Conservation (phyloP, 78 protist species). For the Creolimax fragrantissima region DNA sequence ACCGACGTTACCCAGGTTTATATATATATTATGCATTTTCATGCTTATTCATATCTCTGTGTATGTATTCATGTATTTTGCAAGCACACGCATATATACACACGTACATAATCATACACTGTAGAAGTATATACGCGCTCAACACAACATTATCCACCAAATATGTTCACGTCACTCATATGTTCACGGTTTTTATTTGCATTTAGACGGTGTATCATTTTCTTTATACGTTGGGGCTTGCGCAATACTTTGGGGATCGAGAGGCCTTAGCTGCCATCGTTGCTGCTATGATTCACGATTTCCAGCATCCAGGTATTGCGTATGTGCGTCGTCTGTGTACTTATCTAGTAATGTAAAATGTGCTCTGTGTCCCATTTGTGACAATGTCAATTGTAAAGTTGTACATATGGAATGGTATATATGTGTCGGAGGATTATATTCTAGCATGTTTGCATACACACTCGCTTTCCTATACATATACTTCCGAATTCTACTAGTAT, state of each 20-base stretch:
- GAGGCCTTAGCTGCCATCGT: constrained; percentile 26
- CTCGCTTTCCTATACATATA: background rate
- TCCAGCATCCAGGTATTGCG: constrained; percentile 42
- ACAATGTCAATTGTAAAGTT: background rate
- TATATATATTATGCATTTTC: background rate
- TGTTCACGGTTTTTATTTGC: background rate
- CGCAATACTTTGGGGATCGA: background rate
- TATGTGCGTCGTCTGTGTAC: background rate
- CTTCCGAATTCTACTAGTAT: no score
- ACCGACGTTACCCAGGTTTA: constrained; percentile 47
- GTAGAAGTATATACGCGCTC: no score
- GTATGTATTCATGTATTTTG: background rate
- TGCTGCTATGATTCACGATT: constrained; percentile 49
- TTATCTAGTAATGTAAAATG: background rate
- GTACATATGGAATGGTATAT: background rate
- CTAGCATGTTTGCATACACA: background rate
- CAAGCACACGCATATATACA: background rate
- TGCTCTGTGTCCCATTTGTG: background rate
- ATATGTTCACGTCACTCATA: no score
- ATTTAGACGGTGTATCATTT: background rate
- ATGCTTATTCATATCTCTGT: background rate
- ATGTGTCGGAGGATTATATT: background rate
- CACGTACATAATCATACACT: background rate
- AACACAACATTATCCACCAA: no score
- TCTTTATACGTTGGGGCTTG: background rate